Base-by-base conservation (phyloP, 2,329 filamentous ascomycete species). In the Botrytis fragariae region DNA sequence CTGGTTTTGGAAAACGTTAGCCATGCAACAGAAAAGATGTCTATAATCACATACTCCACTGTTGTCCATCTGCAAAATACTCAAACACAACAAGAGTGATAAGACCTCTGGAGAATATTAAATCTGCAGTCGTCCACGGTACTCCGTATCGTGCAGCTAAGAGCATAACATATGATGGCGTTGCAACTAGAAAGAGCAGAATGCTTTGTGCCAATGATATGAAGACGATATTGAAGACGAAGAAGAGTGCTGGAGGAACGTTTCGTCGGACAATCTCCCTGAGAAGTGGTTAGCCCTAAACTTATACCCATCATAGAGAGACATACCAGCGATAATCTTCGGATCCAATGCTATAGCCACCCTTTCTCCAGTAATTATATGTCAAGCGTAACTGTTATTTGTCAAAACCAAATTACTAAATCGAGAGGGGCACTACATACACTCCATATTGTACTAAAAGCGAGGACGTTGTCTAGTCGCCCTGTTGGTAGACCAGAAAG, bases 351-450 rank as follows among this genome's bases (percentile, higher is more conserved):
- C 87, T 85, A 82, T 99, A 99, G 37, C 96, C 96, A 57, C 96
- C 96, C 82, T 93, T 97, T 74, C 96, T 92, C 91, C 93, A 97
- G 84, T 98, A 99, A 84, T 99, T 99, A 86, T 89, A 98, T 4
- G 95, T 98, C 83, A 99, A 85, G 18, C 96, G 92, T 73, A 84
- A 81, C 93, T 94, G 77, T 32, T 67, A 25, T 64, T 44, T 42
- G 60, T 39, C 76, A 65, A 77, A 76, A 65, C 51, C 29, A 35
- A 42, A 39, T 29, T 59, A 57, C 25, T 35, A 63, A 42, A 18
- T 25, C 44, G 5, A 32, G 35, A 44, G 4, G 32, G 25, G 16
- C 22, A 60, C 7, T 37, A 80, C 91, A 83, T 84, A 94, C 92
- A 82, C 92, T 93, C 96, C 96, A 99, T 14, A 95, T 78, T 1